Base-by-base conservation (phyloP, 257 asterid genomes). In the Avicennia marina region DNA sequence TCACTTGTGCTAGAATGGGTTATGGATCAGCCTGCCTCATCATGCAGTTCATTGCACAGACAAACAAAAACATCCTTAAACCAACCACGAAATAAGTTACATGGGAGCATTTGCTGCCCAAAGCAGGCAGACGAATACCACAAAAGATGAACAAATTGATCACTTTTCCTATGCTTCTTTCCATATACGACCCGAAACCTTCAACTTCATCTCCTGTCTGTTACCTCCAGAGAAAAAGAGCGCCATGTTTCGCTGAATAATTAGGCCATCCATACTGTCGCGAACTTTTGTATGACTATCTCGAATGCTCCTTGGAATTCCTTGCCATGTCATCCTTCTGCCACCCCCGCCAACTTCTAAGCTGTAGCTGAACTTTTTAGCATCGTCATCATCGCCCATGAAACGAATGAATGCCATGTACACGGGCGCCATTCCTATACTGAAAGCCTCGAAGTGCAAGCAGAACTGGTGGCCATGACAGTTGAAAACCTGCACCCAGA, bases 381-480 rank as follows among this genome's bases (percentile, higher is more conserved):
- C 81, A 16, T 79, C 76, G 0, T 79, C 70, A 16, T 79, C 83
- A 5, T 79, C 81, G 2, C 86, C 86, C 83, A 79, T 76, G 76
- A 79, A 79, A 53, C 83, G 83, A 29, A 79, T 73, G 78, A 79
- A 79, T 17, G 86, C 86, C 80, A 79, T 73, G 76, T 72, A 79
- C 8, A 79, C 82, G 0, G 86, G 86, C 0, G 82, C 75, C 45
- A 43, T 75, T 21, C 82, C 82, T 7, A 79, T 40, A 55, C 73
- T 64, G 79, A 79, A 69, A 3, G 86, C 82, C 76, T 79, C 86
- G 8, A 79, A 79, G 67, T 79, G 86, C 78, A 79, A 52, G 76
- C 86, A 79, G 70, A 79, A 79, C 26, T 79, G 86, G 70, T 75
- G 55, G 46, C 86, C 86, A 4, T 69, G 72, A 60, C 86, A 79